Conservation (phyloP, 2,329 filamentous ascomycete genomes). For the Clonostachys byssicola region DNA sequence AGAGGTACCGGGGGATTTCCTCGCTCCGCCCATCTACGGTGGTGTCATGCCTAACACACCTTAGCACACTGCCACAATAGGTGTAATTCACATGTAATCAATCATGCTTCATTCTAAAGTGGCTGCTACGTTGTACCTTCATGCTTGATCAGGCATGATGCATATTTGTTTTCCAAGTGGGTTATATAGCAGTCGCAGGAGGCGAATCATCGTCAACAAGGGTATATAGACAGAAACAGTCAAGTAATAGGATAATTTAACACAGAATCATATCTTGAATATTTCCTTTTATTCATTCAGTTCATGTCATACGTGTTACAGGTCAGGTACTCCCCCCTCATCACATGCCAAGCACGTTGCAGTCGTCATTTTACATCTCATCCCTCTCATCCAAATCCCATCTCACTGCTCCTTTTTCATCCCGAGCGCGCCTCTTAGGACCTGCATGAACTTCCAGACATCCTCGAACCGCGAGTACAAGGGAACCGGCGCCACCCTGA, state of each 20-base stretch:
- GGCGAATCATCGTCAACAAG: no score
- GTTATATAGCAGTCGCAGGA: no score
- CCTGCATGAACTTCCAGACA: slow-evolving; percentile 48
- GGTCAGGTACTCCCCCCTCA: neutral
- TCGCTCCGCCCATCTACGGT: slow-evolving; percentile 6
- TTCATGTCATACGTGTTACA: no score
- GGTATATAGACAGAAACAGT: no score
- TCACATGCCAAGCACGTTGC: neutral
- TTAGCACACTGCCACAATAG: neutral
- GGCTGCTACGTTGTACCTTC: no score
- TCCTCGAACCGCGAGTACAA: slow-evolving; percentile 81
- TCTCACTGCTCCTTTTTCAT: slow-evolving; percentile 5
- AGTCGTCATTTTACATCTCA: neutral
- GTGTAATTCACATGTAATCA: no score
- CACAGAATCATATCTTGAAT: no score
- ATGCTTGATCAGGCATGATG: no score
- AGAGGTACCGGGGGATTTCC: slow-evolving; percentile 10
- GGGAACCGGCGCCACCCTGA: slow-evolving; percentile 78
- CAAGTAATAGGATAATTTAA: no score
- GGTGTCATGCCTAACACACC: slow-evolving; percentile 5
- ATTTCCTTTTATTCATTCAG: no score
- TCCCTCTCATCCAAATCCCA: neutral
- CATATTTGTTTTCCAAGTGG: no score
- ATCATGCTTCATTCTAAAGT: no score
- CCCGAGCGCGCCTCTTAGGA: slow-evolving; percentile 25